Evolutionary conservation across 2,329 filamentous ascomycete genomes (phyloP), one percentile per base, ranked within the genome.

Genomic region (Monosporascus ibericus): DNA sequence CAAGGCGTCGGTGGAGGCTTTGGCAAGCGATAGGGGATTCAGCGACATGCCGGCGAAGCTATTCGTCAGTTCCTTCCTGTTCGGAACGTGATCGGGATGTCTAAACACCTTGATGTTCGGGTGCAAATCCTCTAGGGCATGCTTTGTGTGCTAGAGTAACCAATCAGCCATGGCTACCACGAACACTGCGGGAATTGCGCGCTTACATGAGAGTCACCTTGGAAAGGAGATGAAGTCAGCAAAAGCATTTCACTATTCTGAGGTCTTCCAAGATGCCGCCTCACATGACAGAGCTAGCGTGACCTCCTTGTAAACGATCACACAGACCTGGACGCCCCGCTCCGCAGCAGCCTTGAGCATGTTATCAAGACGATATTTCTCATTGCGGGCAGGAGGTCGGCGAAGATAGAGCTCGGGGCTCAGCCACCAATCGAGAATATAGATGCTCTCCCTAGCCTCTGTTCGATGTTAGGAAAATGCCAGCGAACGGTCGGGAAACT

Each of bases 291-390:
- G 72, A 39, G 90, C 88, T 63, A 90, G 86, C 3, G 87, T 83
- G 7, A 92, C 88, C 71, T 96, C 92, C 72, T 95, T 96, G 74
- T 96, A 96, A 11, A 96, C 89, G 50, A 96, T 91, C 49, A 95
- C 78, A 61, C 92, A 87, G 61, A 96, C 78, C 61, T 87, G 83
- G 46, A 96, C 91, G 42, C 91, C 92, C 44, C 91, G 82, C 70
- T 92, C 80, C 25, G 92, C 90, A 8, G 90, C 91, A 51, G 85
- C 85, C 62, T 87, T 80, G 47, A 96, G 80, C 84, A 95, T 85
- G 48, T 84, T 81, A 70, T 96, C 91, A 39, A 96, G 74, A 6
- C 91, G 85, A 67, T 95, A 96, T 61, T 87, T 77, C 68, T 95
- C 86, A 70, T 95, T 91, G 65, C 82, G 80, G 20, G 88, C 82